Conservation (phyloP, 139 green algal species). For the Haematococcus lacustris region DNA sequence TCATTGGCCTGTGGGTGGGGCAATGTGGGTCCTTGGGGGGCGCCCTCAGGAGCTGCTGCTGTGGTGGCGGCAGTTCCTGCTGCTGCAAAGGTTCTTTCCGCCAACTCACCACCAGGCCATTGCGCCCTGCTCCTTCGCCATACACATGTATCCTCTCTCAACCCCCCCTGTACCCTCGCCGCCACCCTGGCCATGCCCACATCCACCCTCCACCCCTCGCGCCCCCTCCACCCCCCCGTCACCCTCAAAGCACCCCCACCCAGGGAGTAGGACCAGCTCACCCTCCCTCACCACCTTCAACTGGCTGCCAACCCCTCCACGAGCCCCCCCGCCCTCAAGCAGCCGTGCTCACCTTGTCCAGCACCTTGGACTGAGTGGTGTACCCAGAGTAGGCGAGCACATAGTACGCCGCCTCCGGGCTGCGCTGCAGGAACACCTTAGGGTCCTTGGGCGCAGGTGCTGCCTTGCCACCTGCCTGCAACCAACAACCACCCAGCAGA, state of each 20-base stretch:
- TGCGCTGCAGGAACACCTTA: neutral
- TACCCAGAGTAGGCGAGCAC: slow-evolving; percentile 2
- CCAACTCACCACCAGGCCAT: neutral
- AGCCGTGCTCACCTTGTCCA: slow-evolving; percentile 4
- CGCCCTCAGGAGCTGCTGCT: neutral
- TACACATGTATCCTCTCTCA: neutral
- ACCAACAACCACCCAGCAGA: neutral
- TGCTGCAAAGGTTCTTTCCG: neutral
- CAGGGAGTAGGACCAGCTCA: neutral
- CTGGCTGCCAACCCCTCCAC: neutral
- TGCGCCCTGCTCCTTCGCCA: neutral
- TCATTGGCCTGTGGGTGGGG: neutral
- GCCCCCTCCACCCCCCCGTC: neutral
- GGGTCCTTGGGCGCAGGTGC: neutral
- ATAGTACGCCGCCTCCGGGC: neutral
- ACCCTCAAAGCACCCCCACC: neutral
- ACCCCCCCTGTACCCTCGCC: neutral
- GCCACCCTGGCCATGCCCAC: neutral
- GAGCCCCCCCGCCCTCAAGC: neutral
- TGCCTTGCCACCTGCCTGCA: neutral
- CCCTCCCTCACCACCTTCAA: no score
- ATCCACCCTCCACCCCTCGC: neutral
- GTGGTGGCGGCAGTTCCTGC: neutral
- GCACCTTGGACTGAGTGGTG: neutral
- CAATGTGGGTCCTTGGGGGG: neutral